These are phyloP conservation scores for Hylodesmum podocarpum DNA, from an alignment of 306 rosid species.

Conservation along the genomic window DNA sequence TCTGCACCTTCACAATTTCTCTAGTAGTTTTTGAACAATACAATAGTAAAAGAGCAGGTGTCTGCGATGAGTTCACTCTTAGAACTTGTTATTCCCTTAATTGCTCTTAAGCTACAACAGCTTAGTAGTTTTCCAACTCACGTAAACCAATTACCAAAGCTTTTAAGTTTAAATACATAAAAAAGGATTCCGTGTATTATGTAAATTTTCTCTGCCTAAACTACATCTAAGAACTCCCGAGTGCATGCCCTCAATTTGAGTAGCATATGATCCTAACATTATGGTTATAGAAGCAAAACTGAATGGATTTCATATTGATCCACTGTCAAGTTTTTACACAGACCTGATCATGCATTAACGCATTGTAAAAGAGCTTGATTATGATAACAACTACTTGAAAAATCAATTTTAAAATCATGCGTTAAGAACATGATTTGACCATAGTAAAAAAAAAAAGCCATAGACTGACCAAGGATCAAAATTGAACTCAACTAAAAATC, in stretches of 20 bases:
- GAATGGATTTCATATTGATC: background rate
- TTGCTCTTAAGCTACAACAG: background rate
- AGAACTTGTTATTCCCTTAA: background rate
- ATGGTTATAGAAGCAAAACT: background rate
- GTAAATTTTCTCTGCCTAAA: background rate
- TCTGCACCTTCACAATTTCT: background rate
- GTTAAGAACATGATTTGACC: background rate
- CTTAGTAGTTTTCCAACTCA: background rate
- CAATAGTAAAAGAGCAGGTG: background rate
- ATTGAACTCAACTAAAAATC: conserved; percentile 3
- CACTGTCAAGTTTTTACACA: background rate
- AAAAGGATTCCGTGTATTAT: background rate
- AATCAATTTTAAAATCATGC: background rate
- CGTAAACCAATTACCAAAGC: background rate
- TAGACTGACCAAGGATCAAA: background rate
- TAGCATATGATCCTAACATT: background rate
- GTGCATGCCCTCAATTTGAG: background rate
- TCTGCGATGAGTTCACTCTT: background rate
- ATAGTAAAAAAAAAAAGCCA: background rate
- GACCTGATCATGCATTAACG: background rate
- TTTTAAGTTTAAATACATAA: background rate
- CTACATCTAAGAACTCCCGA: background rate
- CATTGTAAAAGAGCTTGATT: background rate
- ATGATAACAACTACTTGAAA: background rate
- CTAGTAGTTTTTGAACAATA: background rate